Evolutionary conservation across 1,284 basidiomycete genomes (phyloP), one percentile per base, ranked within the genome.

Genomic region (Apiotrichum laibachii): DNA sequence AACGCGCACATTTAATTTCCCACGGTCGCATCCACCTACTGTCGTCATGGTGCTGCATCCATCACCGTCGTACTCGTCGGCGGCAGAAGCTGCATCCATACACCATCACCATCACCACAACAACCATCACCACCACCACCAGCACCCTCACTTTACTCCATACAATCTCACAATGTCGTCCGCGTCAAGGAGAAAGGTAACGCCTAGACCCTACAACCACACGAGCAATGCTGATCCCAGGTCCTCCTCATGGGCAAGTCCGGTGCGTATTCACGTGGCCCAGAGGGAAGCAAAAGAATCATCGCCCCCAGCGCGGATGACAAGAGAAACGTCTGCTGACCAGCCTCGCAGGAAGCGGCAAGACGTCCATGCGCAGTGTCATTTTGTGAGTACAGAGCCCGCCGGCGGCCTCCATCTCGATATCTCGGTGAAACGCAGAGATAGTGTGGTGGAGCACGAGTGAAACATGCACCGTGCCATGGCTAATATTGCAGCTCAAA

Each of bases 321-420:
- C 7, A 31, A 7, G 26, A 31, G 37, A 37, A 11, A 16, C 37
- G 37, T 11, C 11, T 37, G 44, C n/a, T 18, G 42, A 31, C 49
- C 46, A 26, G 40, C 33, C 21, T 15, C 33, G 19, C 66, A 73
- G 82, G 82, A 26, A 81, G 80, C 59, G 83, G 83, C 46, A 85
- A 85, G 82, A 98, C 96, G 15, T 97, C 94, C 10, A 99, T 99
- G 95, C 86, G 95, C 50, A 94, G 93, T 31, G 88, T 99, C 78
- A 97, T 99, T 72, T 99, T 99, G 91, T 93, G 77, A 79, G 89
- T 80, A 31, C 26, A 31, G 26, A 31, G 7, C 26, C 26, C 26
- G 26, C 26, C 26, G 26, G 26, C 26, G 4, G 26, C 26, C 26
- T 31, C 26, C 26, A 7, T 31, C 26, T 31, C 26, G 26, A 31